Evolutionary conservation across 371 early-diverging fungal species (phyloP).

Genomic region (Mucor lusitanicus): DNA sequence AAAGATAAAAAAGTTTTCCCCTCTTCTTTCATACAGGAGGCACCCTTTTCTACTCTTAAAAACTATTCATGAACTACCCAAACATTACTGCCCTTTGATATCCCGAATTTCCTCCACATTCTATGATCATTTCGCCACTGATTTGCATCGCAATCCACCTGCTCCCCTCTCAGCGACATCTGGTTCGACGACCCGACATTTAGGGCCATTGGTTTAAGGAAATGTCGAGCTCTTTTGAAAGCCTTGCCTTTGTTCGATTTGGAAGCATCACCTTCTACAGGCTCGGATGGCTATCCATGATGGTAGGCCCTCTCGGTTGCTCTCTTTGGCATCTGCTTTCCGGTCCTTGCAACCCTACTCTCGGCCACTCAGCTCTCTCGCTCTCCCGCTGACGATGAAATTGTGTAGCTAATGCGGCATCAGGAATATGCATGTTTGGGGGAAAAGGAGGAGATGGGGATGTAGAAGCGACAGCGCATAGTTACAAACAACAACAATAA

Average conservation of each 20-base stretch:
- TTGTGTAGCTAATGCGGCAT: neutral
- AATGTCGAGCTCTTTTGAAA: neutral
- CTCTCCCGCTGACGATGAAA: neutral
- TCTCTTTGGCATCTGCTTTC: neutral
- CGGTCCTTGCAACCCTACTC: neutral
- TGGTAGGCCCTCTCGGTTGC: neutral
- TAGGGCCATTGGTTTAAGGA: neutral
- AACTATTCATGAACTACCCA: neutral
- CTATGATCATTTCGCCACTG: neutral
- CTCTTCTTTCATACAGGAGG: neutral
- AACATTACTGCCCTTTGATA: neutral
- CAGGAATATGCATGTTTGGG: neutral
- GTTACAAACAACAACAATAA: conserved; percentile 8
- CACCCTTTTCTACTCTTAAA: neutral
- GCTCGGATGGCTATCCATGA: neutral
- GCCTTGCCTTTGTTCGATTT: too few species aligned
- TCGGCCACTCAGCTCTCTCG: neutral
- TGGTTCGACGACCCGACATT: neutral
- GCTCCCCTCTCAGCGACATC: neutral
- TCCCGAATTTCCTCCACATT: neutral
- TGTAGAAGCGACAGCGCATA: neutral
- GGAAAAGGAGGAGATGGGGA: neutral
- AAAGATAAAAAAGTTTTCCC: neutral
- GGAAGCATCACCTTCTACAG: neutral
- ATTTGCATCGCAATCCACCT: neutral